Percentiles rank a stretch among this genome's conserved stretches.
phyloP scores from a whole-genome alignment of 495 filamentous ascomycete genomes.

The Lasiosphaeria ovina region DNA sequence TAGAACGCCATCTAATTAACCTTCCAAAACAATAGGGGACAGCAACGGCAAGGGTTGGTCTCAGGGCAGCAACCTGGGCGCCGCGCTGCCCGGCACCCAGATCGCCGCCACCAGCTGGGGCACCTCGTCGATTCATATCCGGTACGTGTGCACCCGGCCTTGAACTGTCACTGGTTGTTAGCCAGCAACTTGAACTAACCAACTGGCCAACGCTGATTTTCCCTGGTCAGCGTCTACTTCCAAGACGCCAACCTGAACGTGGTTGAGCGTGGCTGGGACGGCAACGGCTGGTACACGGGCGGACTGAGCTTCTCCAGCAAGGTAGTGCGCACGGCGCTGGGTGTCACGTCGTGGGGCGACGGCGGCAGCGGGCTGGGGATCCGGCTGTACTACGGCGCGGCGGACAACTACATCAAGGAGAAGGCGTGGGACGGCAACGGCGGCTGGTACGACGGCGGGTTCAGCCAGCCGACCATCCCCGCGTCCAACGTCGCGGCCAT shows the following conservation, averaged over 20 bases:
- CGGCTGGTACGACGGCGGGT: conserved; percentile 10
- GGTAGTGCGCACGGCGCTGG: conserved; percentile 6
- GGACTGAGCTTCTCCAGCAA: conserved; percentile 3
- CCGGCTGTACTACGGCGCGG: conserved; percentile 8
- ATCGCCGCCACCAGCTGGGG: conserved; percentile 10
- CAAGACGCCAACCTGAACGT: conserved; percentile 1
- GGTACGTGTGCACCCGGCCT: background rate
- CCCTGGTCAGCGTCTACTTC: conserved; percentile 6
- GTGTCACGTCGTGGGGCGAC: conserved; percentile 9
- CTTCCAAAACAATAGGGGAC: conserved; percentile 2
- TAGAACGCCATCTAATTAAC: background rate
- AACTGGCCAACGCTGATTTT: background rate
- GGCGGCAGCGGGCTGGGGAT: background rate
- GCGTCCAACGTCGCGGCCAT: conserved; percentile 7
- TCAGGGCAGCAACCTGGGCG: conserved; percentile 3
- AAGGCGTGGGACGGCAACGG: conserved; percentile 1
- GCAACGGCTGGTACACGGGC: conserved; percentile 8
- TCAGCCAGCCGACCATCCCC: background rate
- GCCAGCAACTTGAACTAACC: background rate
- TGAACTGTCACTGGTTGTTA: background rate
- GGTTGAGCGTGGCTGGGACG: conserved; percentile 5
- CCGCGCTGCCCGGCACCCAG: conserved; percentile 8
- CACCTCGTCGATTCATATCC: conserved; percentile 5
- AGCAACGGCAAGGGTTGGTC: conserved; percentile 2
- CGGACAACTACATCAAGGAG: conserved; percentile 7